Evolutionary conservation across 495 filamentous ascomycete genomes (phyloP), one percentile per base, ranked within the genome.

Genomic region (Podospora tetraspora): DNA sequence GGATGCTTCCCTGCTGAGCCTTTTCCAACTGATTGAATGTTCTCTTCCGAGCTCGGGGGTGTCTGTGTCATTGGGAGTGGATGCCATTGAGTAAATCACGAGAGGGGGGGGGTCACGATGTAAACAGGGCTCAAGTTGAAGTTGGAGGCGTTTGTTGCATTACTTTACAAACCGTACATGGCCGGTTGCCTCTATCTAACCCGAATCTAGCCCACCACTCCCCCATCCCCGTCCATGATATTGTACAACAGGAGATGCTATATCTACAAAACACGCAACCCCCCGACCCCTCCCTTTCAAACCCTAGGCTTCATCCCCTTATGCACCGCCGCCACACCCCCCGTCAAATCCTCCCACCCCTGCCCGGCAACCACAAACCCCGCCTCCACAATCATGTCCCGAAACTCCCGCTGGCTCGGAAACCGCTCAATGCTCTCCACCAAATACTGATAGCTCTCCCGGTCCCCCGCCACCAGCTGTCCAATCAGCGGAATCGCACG

Each of bases 351-450:
- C 80, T 96, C 93, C 78, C 87, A 97, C 3, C 92, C 92, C 63
- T 87, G 78, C 1, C 91, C 92, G 22, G 90, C 93, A 61, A 96
- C 86, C 76, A 90, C 76, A 76, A 99, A 98, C 16, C 95, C 96
- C 56, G 92, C 94, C 68, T 90, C 88, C 75, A 87, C 80, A 74
- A 99, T 95, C 93, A 98, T 95, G 59, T 86, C 86, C 71, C 87
- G 82, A 77, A 94, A 98, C 74, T 92, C 87, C 62, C 85, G 81
- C 83, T 99, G 95, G 62, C 82, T 86, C 3, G 96, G 96, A 76
- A 98, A 99, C 57, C 85, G 81, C 82, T 97, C 93, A 81, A 99
- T 98, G 79, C 92, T 97, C 86, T 99, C 95, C 27, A 98, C 96
- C 43, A 99, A 80, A 81, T 99, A 99, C 86, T 98, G 96, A 78